A percentile compares a stretch with the other conserved stretches of the same genome.
Conservation (phyloP, 257 asterid species). For the Solanum dulcamara region DNA sequence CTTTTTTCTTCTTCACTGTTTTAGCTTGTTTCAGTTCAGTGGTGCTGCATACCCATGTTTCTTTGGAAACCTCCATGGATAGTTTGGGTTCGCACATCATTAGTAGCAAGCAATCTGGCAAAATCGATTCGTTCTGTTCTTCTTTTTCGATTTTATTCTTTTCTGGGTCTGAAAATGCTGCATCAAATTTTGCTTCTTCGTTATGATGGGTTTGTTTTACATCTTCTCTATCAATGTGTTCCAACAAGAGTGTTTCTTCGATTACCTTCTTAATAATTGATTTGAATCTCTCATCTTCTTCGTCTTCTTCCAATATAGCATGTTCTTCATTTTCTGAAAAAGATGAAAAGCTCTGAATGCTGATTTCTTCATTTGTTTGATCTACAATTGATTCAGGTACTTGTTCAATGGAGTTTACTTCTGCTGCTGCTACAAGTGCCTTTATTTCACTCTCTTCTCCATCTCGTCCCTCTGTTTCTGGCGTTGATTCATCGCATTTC, state of each 20-base stretch:
- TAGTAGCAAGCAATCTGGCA: slow-evolving; percentile 76
- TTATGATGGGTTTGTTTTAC: slow-evolving; percentile 16
- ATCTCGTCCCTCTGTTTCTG: neutral
- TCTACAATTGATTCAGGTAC: too few species aligned
- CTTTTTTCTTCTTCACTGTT: neutral
- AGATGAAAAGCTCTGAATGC: neutral
- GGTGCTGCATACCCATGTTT: slow-evolving; percentile 94
- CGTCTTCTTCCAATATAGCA: neutral
- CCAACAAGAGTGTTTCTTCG: neutral
- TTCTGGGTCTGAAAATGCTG: neutral
- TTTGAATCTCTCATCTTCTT: slow-evolving; percentile 8
- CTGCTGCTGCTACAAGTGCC: neutral
- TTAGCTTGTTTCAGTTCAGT: slow-evolving; percentile 48
- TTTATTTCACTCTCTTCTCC: neutral
- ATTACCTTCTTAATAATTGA: slow-evolving; percentile 14
- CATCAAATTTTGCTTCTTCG: slow-evolving; percentile 4
- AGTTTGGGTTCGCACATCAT: slow-evolving; percentile 98
- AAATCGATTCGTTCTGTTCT: neutral
- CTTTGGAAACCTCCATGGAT: slow-evolving; percentile 93
- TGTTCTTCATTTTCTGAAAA: neutral
- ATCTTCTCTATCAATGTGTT: neutral
- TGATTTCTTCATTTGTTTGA: neutral
- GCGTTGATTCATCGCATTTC: neutral
- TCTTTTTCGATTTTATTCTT: slow-evolving; percentile 3
- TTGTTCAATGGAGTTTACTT: neutral